phyloP scores from a whole-genome alignment of 495 filamentous ascomycete species.

The Gamarada debralockiae region DNA sequence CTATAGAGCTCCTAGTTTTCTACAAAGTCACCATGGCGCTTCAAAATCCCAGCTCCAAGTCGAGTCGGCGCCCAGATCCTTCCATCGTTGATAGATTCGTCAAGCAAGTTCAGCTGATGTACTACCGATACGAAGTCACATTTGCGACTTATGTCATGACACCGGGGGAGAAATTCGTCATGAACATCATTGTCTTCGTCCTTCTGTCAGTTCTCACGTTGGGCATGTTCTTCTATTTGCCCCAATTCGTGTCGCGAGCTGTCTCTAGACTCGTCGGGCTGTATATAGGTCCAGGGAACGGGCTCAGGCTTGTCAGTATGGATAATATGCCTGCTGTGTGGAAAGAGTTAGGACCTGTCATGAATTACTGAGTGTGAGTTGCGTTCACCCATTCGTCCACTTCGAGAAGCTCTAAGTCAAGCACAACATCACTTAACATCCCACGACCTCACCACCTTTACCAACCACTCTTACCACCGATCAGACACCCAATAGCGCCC shows the following conservation, averaged over 20 bases:
- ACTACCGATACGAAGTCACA: slow-evolving; percentile 80
- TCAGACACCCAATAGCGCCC: too few species aligned
- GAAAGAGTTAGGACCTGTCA: neutral
- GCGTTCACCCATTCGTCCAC: too few species aligned
- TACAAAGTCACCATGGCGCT: neutral
- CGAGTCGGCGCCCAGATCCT: neutral
- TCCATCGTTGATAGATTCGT: slow-evolving; percentile 31
- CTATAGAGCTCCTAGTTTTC: neutral
- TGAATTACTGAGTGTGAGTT: neutral
- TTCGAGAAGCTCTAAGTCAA: too few species aligned
- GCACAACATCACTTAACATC: too few species aligned
- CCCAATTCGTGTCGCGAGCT: neutral
- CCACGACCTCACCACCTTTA: too few species aligned
- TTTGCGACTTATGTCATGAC: slow-evolving; percentile 80
- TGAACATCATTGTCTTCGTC: slow-evolving; percentile 37
- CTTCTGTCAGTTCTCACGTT: slow-evolving; percentile 8
- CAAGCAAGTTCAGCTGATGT: slow-evolving; percentile 66
- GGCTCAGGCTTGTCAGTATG: neutral
- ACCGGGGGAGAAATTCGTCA: slow-evolving; percentile 72
- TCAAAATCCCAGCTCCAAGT: neutral
- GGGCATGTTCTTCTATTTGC: slow-evolving; percentile 8
- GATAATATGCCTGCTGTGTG: neutral
- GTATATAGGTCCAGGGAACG: neutral
- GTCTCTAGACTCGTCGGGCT: neutral
- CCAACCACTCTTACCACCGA: too few species aligned